Evolutionary conservation across 2,329 filamentous ascomycete species (phyloP).

Genomic region (Passalora sequoiae): DNA sequence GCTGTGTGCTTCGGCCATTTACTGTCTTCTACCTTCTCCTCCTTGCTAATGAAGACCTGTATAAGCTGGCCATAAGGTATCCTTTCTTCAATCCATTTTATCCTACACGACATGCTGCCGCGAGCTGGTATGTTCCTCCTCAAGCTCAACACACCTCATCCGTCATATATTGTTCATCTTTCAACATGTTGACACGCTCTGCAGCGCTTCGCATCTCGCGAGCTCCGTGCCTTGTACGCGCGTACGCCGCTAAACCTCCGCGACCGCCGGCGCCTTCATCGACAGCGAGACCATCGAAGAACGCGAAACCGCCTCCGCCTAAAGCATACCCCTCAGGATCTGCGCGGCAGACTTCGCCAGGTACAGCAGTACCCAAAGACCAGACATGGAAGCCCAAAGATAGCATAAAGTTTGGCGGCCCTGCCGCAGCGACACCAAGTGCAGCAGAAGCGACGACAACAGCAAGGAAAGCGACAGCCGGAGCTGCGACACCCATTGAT

Average conservation of each 20-base stretch:
- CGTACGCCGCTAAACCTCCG: slow-evolving; percentile 19
- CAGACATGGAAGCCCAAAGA: slow-evolving; percentile 40
- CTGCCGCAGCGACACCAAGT: slow-evolving; percentile 18
- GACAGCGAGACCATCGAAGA: slow-evolving; percentile 13
- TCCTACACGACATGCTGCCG: slow-evolving; percentile 1
- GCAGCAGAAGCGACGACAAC: slow-evolving; percentile 18
- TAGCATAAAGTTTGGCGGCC: slow-evolving; percentile 36
- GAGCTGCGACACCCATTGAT: slow-evolving; percentile 26
- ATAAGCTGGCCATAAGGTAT: too few species aligned
- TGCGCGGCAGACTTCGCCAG: slow-evolving; percentile 32
- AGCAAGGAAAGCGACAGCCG: slow-evolving; percentile 13
- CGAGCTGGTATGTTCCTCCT: background rate
- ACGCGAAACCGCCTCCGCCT: slow-evolving; percentile 14
- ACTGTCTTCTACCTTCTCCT: too few species aligned
- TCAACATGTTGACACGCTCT: background rate
- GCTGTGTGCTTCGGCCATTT: too few species aligned
- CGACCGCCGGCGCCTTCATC: slow-evolving; percentile 16
- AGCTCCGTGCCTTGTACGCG: background rate
- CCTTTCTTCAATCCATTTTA: background rate
- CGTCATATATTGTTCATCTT: too few species aligned
- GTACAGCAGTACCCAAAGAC: slow-evolving; percentile 32
- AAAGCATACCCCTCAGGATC: slow-evolving; percentile 19
- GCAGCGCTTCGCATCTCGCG: slow-evolving; percentile 3
- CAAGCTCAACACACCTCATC: background rate
- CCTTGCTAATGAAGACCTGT: too few species aligned